A percentile compares a stretch with the other conserved stretches of the same genome.
phyloP scores from a whole-genome alignment of 352 stramenopile species.

The Phytophthora citrophthora region DNA sequence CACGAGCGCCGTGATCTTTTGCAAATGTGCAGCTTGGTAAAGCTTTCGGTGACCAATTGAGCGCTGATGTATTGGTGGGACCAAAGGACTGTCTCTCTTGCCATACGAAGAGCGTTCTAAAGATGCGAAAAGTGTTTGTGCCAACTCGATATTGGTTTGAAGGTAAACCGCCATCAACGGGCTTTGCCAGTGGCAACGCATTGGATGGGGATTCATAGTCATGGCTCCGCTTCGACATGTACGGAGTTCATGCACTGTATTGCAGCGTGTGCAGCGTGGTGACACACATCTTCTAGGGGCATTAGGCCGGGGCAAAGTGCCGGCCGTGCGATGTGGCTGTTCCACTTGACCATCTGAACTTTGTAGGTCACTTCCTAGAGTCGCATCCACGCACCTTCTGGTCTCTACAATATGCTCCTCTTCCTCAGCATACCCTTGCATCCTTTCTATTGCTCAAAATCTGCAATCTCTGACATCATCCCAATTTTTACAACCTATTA shows the following conservation, averaged over 20 bases:
- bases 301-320: not conserved
- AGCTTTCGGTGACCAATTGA: not conserved
- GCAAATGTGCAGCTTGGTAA: conserved; percentile 8
- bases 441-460: not conserved
- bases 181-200: not conserved
- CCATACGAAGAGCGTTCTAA: conserved; percentile 21
- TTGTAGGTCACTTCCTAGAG: too few species aligned
- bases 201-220: conserved; percentile 2
- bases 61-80: conserved; percentile 26
- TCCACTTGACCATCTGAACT: too few species aligned
- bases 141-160: too few species aligned
- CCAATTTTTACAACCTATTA: too few species aligned
- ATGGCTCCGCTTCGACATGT: not conserved
- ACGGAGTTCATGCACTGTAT: not conserved
- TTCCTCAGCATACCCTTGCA: conserved; percentile 1
- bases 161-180: not conserved
- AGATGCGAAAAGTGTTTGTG: conserved; percentile 7
- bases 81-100: conserved; percentile 32
- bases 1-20: conserved; percentile 1
- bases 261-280: conserved; percentile 15
- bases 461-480: too few species aligned
- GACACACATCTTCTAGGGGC: conserved; percentile 13
- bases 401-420: conserved; percentile 20
- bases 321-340: not conserved
- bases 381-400: conserved; percentile 1